Evolutionary conservation across 2,329 filamentous ascomycete genomes (phyloP).

Genomic region (Xylaria sp.): DNA sequence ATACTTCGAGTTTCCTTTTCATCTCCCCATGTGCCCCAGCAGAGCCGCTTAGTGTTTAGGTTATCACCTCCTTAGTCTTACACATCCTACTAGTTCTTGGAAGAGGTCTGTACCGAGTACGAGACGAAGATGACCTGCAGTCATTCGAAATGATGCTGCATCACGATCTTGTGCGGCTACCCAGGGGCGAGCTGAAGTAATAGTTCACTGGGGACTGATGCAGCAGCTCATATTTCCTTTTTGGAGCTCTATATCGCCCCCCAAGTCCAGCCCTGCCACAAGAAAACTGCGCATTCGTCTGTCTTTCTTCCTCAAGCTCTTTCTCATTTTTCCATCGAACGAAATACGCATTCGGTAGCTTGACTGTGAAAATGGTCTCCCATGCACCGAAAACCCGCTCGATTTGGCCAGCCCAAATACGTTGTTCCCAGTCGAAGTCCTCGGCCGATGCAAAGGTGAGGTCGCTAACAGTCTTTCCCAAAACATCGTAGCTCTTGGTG

Average conservation of each 20-base stretch:
- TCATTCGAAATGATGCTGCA: too few species aligned
- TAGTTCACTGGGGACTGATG: not conserved
- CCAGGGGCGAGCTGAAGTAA: not conserved
- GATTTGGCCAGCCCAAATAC: not conserved
- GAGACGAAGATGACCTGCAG: too few species aligned
- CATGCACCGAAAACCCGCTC: not conserved
- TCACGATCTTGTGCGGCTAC: too few species aligned
- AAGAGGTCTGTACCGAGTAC: too few species aligned
- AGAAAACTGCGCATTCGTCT: not conserved
- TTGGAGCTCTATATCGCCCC: not conserved
- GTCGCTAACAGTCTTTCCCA: slow-evolving; percentile 1
- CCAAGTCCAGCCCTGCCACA: not conserved
- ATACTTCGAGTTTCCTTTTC: too few species aligned
- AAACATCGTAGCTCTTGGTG: slow-evolving; percentile 7
- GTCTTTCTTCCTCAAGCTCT: slow-evolving; percentile 14
- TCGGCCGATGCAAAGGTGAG: not conserved
- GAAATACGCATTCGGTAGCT: not conserved
- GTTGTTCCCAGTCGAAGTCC: slow-evolving; percentile 4
- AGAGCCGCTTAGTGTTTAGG: too few species aligned
- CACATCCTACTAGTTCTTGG: too few species aligned
- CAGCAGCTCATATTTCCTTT: not conserved
- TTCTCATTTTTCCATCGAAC: slow-evolving; percentile 27
- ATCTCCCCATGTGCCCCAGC: too few species aligned
- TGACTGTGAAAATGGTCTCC: not conserved
- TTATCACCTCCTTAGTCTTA: too few species aligned